phyloP scores from a whole-genome alignment of 768 basidiomycete genomes.

The Boletus vinaceobasis region DNA sequence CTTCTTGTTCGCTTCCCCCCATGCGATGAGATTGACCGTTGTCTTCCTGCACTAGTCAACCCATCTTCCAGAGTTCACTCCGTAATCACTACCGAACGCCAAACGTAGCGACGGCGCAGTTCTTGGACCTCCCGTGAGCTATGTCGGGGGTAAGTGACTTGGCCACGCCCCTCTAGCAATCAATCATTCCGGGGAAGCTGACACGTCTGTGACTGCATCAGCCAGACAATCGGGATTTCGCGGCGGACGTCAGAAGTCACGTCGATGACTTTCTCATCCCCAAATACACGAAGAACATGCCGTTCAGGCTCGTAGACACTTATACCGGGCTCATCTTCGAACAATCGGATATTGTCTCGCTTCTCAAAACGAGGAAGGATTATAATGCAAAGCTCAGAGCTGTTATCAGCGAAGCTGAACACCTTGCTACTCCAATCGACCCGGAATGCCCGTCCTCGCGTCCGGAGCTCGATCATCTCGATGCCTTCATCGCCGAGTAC shows the following conservation, averaged over 20 bases:
- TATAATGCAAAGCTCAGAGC: slow-evolving; percentile 5
- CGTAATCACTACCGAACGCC: not conserved
- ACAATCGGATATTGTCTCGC: slow-evolving; percentile 11
- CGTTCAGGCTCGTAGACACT: slow-evolving; percentile 24
- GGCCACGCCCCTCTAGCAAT: no score
- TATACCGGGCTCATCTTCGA: slow-evolving; percentile 25
- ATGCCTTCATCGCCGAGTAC: slow-evolving; percentile 16
- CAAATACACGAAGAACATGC: slow-evolving; percentile 16
- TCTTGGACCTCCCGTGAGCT: not conserved
- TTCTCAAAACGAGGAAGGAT: slow-evolving; percentile 16
- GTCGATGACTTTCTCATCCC: slow-evolving; percentile 14
- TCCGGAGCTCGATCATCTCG: slow-evolving; percentile 2
- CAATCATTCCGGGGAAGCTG: not conserved
- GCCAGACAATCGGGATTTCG: slow-evolving; percentile 5
- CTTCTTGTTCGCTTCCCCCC: not conserved
- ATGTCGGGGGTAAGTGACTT: slow-evolving; percentile 10
- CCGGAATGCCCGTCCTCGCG: not conserved
- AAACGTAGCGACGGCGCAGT: not conserved
- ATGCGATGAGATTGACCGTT: not conserved
- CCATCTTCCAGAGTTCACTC: not conserved
- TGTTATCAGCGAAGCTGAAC: slow-evolving; percentile 1
- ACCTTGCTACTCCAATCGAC: not conserved
- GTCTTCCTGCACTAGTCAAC: not conserved
- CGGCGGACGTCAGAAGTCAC: slow-evolving; percentile 10
- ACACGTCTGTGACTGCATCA: not conserved